Percentiles rank a stretch among this genome's conserved stretches.
These are phyloP conservation scores for Tetradesmus obliquus DNA, from an alignment of 139 green algal genomes.

Conservation along the genomic window DNA sequence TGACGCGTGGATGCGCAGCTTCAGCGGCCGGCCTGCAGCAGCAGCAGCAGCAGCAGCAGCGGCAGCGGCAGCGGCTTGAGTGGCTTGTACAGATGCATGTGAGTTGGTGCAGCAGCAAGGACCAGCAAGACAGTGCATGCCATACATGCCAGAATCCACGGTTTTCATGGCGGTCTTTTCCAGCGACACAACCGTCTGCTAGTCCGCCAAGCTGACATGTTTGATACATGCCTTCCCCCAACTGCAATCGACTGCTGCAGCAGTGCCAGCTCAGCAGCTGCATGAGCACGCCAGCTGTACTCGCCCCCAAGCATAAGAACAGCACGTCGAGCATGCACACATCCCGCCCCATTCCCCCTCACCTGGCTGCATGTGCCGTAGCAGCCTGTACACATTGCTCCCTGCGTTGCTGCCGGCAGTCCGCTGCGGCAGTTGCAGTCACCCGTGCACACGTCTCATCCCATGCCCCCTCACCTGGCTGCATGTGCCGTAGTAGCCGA, in stretches of 20 bases:
- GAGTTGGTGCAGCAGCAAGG: background rate
- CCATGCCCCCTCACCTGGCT: background rate
- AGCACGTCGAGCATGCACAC: too few species aligned
- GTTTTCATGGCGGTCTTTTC: too few species aligned
- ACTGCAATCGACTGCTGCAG: too few species aligned
- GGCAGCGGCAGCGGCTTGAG: background rate
- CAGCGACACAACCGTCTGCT: too few species aligned
- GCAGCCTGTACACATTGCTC: constrained; percentile 70
- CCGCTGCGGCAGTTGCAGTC: background rate
- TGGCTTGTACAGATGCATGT: background rate
- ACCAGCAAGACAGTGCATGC: background rate
- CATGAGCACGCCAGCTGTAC: too few species aligned
- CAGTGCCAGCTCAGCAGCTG: too few species aligned
- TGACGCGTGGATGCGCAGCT: constrained; percentile 53
- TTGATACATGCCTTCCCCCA: too few species aligned
- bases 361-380: constrained; percentile 52
- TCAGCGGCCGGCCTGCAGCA: constrained; percentile 33
- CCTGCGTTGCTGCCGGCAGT: constrained; percentile 41
- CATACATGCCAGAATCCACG: background rate
- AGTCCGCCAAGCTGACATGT: too few species aligned
- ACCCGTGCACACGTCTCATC: too few species aligned
- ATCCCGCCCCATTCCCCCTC: too few species aligned
- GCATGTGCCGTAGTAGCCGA: constrained; percentile 60
- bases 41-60: background rate
- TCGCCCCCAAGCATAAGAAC: too few species aligned